A percentile compares a stretch with the other conserved stretches of the same genome.
Evolutionary conservation across 2,329 filamentous ascomycete genomes (phyloP).

Genomic region (Dactylellina cionopaga): DNA sequence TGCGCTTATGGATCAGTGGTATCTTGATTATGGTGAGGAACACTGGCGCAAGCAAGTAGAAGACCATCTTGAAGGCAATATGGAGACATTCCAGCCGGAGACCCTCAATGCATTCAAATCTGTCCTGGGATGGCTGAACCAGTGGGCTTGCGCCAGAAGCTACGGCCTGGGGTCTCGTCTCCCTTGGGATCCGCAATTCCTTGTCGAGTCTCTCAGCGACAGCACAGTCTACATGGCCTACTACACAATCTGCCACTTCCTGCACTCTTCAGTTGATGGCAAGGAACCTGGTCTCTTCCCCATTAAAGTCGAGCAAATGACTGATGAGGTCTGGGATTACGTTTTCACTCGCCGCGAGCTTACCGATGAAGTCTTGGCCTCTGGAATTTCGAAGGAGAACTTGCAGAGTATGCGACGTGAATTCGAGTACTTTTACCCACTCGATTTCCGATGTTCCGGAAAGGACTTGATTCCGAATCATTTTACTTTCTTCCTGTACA

Average conservation of each 20-base stretch:
- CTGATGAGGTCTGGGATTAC: conserved; percentile 95
- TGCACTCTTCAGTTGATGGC: conserved; percentile 89
- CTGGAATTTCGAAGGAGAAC: conserved; percentile 76
- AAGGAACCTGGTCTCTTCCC: conserved; percentile 74
- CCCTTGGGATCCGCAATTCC: conserved; percentile 89
- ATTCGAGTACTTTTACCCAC: conserved; percentile 96
- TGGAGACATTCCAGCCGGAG: conserved; percentile 83
- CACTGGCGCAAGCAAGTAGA: conserved; percentile 82
- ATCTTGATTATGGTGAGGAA: conserved; percentile 93
- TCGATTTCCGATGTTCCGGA: conserved; percentile 86
- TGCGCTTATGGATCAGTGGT: conserved; percentile 95
- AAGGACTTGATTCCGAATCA: conserved; percentile 96
- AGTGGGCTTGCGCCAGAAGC: conserved; percentile 92
- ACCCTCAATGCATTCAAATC: conserved; percentile 83
- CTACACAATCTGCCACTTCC: conserved; percentile 73
- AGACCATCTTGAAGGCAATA: conserved; percentile 74
- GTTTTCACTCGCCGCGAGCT: conserved; percentile 81
- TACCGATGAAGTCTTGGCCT: conserved; percentile 72
- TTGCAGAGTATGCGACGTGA: conserved; percentile 85
- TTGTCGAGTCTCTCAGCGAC: conserved; percentile 92
- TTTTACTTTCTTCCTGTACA: conserved; percentile 94
- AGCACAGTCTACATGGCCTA: conserved; percentile 92
- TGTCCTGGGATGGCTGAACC: conserved; percentile 89
- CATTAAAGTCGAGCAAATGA: conserved; percentile 85
- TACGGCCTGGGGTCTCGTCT: conserved; percentile 94